These are phyloP conservation scores for Rhizopogon vulgaris DNA, from an alignment of 768 basidiomycete species.

Conservation along the genomic window DNA sequence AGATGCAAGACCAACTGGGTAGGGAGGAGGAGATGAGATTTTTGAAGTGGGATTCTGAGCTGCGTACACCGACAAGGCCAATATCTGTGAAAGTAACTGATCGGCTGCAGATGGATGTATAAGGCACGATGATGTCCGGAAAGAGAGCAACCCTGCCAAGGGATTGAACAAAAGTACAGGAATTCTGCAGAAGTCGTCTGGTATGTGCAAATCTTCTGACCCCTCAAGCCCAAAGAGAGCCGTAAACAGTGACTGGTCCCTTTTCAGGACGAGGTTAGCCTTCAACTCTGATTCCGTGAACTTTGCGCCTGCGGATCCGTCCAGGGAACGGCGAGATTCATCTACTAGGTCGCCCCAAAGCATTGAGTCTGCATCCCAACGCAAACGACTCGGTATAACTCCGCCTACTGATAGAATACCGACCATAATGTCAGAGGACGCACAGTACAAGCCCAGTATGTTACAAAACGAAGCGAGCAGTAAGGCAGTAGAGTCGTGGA, in stretches of 20 bases:
- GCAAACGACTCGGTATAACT: conserved; percentile 8
- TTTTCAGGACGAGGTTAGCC: not conserved
- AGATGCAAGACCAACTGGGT: conserved; percentile 13
- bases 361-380: conserved; percentile 12
- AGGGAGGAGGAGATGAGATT: conserved; percentile 4
- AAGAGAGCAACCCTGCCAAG: conserved; percentile 7
- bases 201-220: not conserved
- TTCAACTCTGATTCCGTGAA: not conserved
- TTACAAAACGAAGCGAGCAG: conserved; percentile 17
- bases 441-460: conserved; percentile 18
- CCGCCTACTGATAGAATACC: conserved; percentile 5
- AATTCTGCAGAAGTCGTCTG: not conserved
- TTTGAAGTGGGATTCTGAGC: conserved; percentile 5
- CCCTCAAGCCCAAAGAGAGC: conserved; percentile 13
- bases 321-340: conserved; percentile 5
- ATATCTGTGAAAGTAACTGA: conserved; percentile 15
- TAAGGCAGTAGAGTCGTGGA: conserved; percentile 4
- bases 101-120: conserved; percentile 9
- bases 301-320: not conserved
- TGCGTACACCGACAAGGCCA: conserved; percentile 1
- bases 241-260: conserved; percentile 7
- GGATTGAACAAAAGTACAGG: conserved; percentile 8
- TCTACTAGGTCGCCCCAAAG: conserved; percentile 12
- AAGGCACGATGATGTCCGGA: conserved; percentile 9
- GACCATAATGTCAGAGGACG: conserved; percentile 14